Percentiles rank a stretch among this genome's conserved stretches.
Conservation (phyloP, 2,329 filamentous ascomycete genomes). For the Rutstroemia sp. region DNA sequence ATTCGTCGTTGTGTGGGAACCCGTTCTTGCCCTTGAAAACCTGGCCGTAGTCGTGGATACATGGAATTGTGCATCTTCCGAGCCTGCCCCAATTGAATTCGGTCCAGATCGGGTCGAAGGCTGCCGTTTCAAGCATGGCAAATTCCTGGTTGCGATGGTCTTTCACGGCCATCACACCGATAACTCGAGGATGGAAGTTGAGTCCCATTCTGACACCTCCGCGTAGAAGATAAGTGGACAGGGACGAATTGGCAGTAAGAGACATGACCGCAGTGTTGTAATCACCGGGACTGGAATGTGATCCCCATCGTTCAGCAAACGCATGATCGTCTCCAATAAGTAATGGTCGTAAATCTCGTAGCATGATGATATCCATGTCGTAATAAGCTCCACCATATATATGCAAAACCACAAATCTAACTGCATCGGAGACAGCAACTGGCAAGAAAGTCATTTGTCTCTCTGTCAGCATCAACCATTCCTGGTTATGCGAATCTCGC, state of each 20-base stretch:
- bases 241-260: constrained; percentile 45
- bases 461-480: constrained; percentile 45
- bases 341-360: constrained; percentile 47
- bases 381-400: constrained; percentile 46
- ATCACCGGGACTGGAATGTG: constrained; percentile 43
- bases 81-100: constrained; percentile 47
- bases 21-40: constrained; percentile 43
- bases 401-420: constrained; percentile 47
- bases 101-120: constrained; percentile 51
- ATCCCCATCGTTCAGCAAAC: constrained; percentile 49
- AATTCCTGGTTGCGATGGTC: constrained; percentile 46
- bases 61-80: constrained; percentile 45
- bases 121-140: constrained; percentile 48
- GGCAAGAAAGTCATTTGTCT: constrained; percentile 52
- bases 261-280: constrained; percentile 52
- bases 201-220: constrained; percentile 50
- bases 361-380: constrained; percentile 48
- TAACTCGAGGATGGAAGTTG: constrained; percentile 48
- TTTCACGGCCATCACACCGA: constrained; percentile 49
- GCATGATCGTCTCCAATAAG: constrained; percentile 41
- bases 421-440: constrained; percentile 48
- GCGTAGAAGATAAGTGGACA: constrained; percentile 46
- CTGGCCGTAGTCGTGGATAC: constrained; percentile 44
- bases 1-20: constrained; percentile 40
- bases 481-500: constrained; percentile 40